Base-by-base conservation (phyloP, 2,329 filamentous ascomycete species). In the Colletotrichum cereale region DNA sequence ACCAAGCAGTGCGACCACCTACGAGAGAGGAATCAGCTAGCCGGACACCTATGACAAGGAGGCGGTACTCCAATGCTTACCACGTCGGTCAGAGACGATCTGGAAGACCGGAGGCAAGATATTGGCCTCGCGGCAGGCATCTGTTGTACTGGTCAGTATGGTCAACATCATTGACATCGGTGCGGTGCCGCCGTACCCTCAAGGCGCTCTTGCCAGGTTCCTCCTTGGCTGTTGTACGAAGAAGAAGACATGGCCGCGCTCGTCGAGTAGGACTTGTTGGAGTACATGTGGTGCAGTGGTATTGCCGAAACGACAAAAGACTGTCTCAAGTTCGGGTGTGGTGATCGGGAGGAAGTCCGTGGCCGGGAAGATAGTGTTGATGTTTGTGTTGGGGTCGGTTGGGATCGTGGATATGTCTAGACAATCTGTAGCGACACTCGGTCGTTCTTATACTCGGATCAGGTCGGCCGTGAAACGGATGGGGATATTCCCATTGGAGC, bases 1-100 rank as follows among this genome's bases (percentile, higher is more conserved):
- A 96, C 95, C 95, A 97, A 69, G 95, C 95, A 70, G 95, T 97
- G 77, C 95, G 93, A 75, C 94, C 94, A 76, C 94, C 95, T 96
- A 34, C 14, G 40, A 56, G n/a, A 42, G 31, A 52, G 52, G 26
- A 12, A 21, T 72, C 48, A 71, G 70, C 60, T 50, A 50, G n/a
- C 50, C 29, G 11, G 26, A 26, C 44, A 61, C 1, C 11, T n/a
- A 34, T 14, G 53, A 11, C 29, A 21, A 26, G 48, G 36, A 42
- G 21, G 14, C 44, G 10, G 16, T 21, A 48, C 24, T 38, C 68
- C 71, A 66, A 55, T 53, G 75, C 84, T 77, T 86, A 93, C 92
- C 92, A 87, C 92, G 87, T 79, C 91, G 89, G 81, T 94, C 92
- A 76, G 92, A 94, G 62, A 93, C 88, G 75, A 93, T 89, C 78